A percentile compares a stretch with the other conserved stretches of the same genome.
Conservation (phyloP, 495 filamentous ascomycete species). For the Parmelia sp. region DNA sequence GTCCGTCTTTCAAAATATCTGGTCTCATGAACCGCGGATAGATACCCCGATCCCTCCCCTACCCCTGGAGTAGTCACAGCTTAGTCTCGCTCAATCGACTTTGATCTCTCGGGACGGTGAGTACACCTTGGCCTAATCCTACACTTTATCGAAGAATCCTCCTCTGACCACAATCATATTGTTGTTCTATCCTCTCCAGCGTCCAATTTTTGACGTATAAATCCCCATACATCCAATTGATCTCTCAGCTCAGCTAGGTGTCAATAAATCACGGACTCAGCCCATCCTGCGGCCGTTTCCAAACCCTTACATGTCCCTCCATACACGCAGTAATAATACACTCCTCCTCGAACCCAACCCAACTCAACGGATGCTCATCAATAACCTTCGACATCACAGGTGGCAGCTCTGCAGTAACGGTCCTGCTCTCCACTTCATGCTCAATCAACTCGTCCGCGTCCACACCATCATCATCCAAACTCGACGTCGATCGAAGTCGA, state of each 20-base stretch:
- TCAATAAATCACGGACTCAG: constrained; percentile 26
- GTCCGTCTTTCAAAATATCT: no score
- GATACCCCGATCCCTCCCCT: no score
- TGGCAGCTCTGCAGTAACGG: constrained; percentile 78
- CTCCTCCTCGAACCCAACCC: constrained; percentile 86
- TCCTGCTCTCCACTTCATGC: constrained; percentile 74
- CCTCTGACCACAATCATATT: no score
- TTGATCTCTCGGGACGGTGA: no score
- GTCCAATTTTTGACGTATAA: neutral
- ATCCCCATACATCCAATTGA: neutral
- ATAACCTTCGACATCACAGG: constrained; percentile 87
- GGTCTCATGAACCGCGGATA: no score
- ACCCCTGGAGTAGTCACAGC: no score
- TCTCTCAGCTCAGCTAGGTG: neutral
- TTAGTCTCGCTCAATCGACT: no score
- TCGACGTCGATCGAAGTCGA: constrained; percentile 56
- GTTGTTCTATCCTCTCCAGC: no score
- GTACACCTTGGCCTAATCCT: no score
- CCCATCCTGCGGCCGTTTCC: constrained; percentile 68
- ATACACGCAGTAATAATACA: constrained; percentile 81
- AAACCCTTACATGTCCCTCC: constrained; percentile 80
- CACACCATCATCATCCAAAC: constrained; percentile 52
- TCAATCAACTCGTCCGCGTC: constrained; percentile 49
- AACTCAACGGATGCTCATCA: constrained; percentile 79
- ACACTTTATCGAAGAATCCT: no score